Percentiles rank a stretch among this genome's conserved stretches.
Conservation (phyloP, 371 early-diverging fungal genomes). For the Basidiobolus meristosporus region DNA sequence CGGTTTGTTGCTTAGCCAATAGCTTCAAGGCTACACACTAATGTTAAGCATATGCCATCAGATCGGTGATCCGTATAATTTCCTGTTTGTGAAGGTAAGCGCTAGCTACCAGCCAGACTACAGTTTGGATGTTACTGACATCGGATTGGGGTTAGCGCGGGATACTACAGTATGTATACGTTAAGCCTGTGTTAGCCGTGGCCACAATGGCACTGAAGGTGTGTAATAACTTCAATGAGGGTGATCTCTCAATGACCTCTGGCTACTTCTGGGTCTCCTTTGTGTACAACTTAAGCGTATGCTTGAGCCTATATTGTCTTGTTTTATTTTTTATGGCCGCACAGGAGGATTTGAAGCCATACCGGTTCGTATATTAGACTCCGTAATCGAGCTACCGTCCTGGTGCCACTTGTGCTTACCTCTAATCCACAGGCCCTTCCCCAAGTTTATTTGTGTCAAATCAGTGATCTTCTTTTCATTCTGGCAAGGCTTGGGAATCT, state of each 20-base stretch:
- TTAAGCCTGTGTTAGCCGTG: conserved; percentile 68
- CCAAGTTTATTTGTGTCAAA: conserved; percentile 89
- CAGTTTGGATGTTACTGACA: too few species aligned
- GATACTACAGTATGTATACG: conserved; percentile 80
- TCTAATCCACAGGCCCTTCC: conserved; percentile 39
- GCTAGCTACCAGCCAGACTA: too few species aligned
- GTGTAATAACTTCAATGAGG: conserved; percentile 58
- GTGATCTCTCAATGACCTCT: conserved; percentile 41
- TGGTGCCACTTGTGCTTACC: too few species aligned
- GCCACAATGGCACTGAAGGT: conserved; percentile 64
- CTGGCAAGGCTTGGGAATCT: conserved; percentile 88
- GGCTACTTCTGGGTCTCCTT: conserved; percentile 70
- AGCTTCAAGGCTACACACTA: too few species aligned
- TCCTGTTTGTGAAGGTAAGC: conserved; percentile 51
- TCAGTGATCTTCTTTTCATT: conserved; percentile 88
- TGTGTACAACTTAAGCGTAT: conserved; percentile 74
- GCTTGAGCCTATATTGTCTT: conserved; percentile 66
- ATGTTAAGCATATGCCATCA: conserved; percentile 8
- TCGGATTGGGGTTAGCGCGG: conserved; percentile 45
- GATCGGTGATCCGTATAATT: conserved; percentile 76
- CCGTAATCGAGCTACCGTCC: too few species aligned
- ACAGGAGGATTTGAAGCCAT: conserved; percentile 53
- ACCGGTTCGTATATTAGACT: too few species aligned
- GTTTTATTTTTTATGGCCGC: conserved; percentile 78
- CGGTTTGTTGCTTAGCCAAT: too few species aligned